Evolutionary conservation across 352 stramenopile species (phyloP).

Genomic region (Lagenidium giganteum): DNA sequence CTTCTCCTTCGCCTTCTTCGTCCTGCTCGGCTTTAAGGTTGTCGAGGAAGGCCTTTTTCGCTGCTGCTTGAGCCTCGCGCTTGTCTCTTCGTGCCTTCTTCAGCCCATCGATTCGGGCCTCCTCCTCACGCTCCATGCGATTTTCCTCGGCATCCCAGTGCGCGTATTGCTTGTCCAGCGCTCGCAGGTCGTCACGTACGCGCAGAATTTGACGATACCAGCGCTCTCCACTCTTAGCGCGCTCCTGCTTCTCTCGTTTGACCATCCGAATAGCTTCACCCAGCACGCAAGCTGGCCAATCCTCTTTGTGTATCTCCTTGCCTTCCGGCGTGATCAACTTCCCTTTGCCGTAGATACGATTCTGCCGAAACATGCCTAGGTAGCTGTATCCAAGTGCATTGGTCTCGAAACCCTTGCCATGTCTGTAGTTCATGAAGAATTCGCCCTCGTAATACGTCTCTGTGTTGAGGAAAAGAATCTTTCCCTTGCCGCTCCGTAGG

Average conservation of each 20-base stretch:
- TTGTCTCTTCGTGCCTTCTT: conserved; percentile 51
- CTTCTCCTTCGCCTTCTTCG: conserved; percentile 9
- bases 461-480: conserved; percentile 31
- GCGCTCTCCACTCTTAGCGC: conserved; percentile 24
- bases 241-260: conserved; percentile 27
- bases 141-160: conserved; percentile 57
- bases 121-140: conserved; percentile 35
- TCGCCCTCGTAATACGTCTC: conserved; percentile 57
- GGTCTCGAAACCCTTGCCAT: conserved; percentile 58
- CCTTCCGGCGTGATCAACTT: conserved; percentile 34
- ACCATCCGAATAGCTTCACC: conserved; percentile 51
- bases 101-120: conserved; percentile 32
- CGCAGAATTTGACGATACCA: conserved; percentile 52
- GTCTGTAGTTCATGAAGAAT: conserved; percentile 56
- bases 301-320: conserved; percentile 34
- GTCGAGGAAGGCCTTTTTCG: conserved; percentile 58
- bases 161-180: conserved; percentile 51
- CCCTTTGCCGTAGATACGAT: conserved; percentile 55
- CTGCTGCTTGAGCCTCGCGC: conserved; percentile 39
- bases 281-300: conserved; percentile 57
- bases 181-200: conserved; percentile 61
- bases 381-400: conserved; percentile 57
- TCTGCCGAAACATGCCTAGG: conserved; percentile 38
- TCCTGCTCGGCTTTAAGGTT: conserved; percentile 22
- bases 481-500: conserved; percentile 37